These are phyloP conservation scores for Rugonectria rugulosa DNA, from an alignment of 2,329 filamentous ascomycete species.

Conservation along the genomic window DNA sequence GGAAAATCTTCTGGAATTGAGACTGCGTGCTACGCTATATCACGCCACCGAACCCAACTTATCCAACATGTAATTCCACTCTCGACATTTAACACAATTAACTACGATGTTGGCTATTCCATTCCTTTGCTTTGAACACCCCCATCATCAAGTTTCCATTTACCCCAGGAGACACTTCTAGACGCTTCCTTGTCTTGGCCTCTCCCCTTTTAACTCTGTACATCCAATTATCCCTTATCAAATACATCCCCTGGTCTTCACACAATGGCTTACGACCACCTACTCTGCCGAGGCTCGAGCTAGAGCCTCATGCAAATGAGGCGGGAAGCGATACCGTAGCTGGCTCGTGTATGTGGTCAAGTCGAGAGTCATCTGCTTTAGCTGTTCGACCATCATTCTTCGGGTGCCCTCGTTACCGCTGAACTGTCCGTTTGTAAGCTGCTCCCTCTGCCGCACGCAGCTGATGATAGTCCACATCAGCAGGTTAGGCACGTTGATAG, in stretches of 20 bases:
- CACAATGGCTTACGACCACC: neutral
- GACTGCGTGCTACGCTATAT: neutral
- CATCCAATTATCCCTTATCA: slow-evolving; percentile 2
- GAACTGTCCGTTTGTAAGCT: slow-evolving; percentile 74
- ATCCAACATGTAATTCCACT: neutral
- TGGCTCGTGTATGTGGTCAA: slow-evolving; percentile 93
- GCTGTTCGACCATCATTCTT: slow-evolving; percentile 70
- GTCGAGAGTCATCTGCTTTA: slow-evolving; percentile 85
- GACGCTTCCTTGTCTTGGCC: neutral
- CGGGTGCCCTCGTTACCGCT: slow-evolving; percentile 74
- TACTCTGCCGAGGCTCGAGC: slow-evolving; percentile 78
- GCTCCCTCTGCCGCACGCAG: slow-evolving; percentile 79
- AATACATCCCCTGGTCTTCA: neutral
- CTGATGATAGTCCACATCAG: slow-evolving; percentile 93
- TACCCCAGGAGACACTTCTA: neutral
- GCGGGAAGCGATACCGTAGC: slow-evolving; percentile 88
- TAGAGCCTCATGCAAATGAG: slow-evolving; percentile 86
- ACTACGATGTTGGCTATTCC: slow-evolving; percentile 2
- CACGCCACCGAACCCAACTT: neutral
- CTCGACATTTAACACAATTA: slow-evolving; percentile 4
- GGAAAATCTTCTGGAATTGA: neutral
- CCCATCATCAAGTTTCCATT: neutral
- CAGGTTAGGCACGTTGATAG: slow-evolving; percentile 88
- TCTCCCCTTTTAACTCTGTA: neutral
- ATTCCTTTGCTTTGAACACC: neutral